Conservation (phyloP, 805 yeast genomes). For the Ogataea methylovora region DNA sequence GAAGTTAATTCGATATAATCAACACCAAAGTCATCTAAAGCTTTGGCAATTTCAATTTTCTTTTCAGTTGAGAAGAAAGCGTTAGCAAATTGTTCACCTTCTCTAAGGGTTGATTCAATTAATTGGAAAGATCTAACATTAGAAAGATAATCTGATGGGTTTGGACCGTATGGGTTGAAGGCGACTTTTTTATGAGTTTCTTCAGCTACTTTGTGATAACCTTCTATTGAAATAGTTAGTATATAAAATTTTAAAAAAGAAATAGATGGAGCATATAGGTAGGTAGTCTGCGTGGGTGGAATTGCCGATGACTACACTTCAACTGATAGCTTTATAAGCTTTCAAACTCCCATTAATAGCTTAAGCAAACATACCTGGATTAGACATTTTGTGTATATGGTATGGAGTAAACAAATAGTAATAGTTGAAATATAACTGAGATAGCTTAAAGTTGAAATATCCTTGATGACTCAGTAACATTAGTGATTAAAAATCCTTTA, state of each 20-base stretch:
- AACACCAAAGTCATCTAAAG: conserved; percentile 95
- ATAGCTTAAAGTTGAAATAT: too few relatives aligned
- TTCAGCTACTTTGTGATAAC: conserved; percentile 40
- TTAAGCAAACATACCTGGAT: neutral
- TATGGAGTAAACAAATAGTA: too few relatives aligned
- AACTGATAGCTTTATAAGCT: too few relatives aligned
- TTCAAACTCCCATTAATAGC: neutral
- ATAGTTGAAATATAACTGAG: too few relatives aligned
- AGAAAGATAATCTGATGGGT: conserved; percentile 86
- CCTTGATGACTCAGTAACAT: too few relatives aligned
- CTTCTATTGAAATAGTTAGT: conserved; percentile 11
- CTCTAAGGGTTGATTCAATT: conserved; percentile 93
- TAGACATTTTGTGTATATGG: conserved; percentile 1
- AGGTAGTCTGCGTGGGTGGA: neutral
- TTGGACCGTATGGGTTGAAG: conserved; percentile 88
- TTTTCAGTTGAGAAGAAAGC: conserved; percentile 92
- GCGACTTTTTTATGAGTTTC: conserved; percentile 28
- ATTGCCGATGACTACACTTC: too few relatives aligned
- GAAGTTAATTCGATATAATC: conserved; percentile 97
- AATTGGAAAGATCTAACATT: conserved; percentile 85
- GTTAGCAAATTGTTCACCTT: conserved; percentile 98
- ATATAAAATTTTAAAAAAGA: too few relatives aligned
- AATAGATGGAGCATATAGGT: neutral
- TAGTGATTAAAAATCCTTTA: too few relatives aligned
- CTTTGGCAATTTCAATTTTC: conserved; percentile 95